Evolutionary conservation across 2,329 filamentous ascomycete genomes (phyloP).

Genomic region (Rosellinia necatrix): DNA sequence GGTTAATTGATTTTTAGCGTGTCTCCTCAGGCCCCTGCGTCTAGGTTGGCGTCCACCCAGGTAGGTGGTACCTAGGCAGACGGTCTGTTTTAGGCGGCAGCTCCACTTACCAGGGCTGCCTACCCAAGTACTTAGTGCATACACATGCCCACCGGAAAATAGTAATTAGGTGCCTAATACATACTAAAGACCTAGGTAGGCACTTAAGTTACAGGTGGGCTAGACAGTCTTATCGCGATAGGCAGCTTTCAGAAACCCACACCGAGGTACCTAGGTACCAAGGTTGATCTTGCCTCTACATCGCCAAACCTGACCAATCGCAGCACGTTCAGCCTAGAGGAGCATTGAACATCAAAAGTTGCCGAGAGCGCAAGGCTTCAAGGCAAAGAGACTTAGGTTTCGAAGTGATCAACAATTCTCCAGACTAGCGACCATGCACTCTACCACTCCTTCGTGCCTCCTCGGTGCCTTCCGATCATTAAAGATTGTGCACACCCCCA

Average conservation of each 20-base stretch:
- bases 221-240: conserved; percentile 1
- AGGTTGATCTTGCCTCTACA: neutral
- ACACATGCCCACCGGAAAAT: no score
- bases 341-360: conserved; percentile 19
- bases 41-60: no score
- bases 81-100: no score
- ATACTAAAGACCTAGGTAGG: no score
- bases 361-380: neutral
- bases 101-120: no score
- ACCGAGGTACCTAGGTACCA: no score
- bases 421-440: conserved; percentile 50
- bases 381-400: neutral
- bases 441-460: conserved; percentile 50
- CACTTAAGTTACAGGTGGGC: neutral
- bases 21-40: no score
- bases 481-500: conserved; percentile 48
- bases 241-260: neutral
- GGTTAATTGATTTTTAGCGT: conserved; percentile 11
- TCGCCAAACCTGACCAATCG: conserved; percentile 16
- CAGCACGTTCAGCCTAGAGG: neutral
- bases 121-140: no score
- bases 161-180: no score
- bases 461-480: conserved; percentile 57
- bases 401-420: conserved; percentile 12
- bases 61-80: no score